Conservation (phyloP, 768 basidiomycete genomes). For the Mycena floridula region DNA sequence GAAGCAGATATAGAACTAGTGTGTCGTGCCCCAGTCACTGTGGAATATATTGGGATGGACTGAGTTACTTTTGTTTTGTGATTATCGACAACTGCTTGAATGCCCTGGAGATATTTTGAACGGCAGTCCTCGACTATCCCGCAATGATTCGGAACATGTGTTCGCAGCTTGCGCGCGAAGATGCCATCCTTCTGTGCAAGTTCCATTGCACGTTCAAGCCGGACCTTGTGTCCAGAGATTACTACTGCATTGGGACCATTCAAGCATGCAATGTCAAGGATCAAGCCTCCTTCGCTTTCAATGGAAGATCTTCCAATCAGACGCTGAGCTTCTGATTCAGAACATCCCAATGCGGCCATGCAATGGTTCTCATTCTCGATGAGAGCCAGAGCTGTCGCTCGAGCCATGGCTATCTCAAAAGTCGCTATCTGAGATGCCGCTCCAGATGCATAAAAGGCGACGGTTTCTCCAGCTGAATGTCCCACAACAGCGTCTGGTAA, state of each 20-base stretch:
- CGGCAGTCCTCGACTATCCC: conserved; percentile 29
- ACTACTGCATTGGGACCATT: conserved; percentile 29
- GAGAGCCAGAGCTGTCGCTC: conserved; percentile 28
- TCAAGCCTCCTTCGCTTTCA: too few relatives aligned
- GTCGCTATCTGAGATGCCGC: conserved; percentile 33
- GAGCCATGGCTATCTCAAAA: conserved; percentile 35
- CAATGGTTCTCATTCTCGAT: conserved; percentile 21
- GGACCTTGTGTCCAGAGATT: conserved; percentile 24
- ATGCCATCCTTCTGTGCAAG: conserved; percentile 20
- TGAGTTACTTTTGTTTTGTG: neutral
- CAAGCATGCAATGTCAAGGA: conserved; percentile 38
- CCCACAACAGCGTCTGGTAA: conserved; percentile 33
- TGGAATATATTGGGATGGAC: conserved; percentile 28
- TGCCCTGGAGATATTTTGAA: conserved; percentile 16
- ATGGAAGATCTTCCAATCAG: too few relatives aligned
- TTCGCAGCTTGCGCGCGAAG: conserved; percentile 29
- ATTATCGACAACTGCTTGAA: conserved; percentile 26
- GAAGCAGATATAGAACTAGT: conserved; percentile 20
- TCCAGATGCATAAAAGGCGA: conserved; percentile 36
- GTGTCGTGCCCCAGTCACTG: conserved; percentile 21
- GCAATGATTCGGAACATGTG: conserved; percentile 33
- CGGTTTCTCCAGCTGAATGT: conserved; percentile 45
- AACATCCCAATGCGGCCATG: conserved; percentile 40
- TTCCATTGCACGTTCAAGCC: conserved; percentile 24
- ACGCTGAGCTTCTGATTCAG: conserved; percentile 16